Evolutionary conservation across 805 yeast genomes (phyloP).

Genomic region (Myxozyma sirexii): DNA sequence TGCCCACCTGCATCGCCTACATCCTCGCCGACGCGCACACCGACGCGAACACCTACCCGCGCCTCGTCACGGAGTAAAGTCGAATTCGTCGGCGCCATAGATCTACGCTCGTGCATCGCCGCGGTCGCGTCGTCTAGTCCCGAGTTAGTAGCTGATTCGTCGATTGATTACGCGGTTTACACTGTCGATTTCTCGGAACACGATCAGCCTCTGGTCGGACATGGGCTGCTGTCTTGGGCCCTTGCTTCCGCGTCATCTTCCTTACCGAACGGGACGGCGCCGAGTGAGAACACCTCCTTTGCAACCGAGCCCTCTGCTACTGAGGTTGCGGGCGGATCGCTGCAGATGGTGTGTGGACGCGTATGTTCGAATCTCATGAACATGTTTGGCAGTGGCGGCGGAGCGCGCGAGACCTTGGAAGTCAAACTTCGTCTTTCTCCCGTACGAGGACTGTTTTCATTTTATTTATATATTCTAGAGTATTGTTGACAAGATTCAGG

Average conservation of each 20-base stretch:
- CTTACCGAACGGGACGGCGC: neutral
- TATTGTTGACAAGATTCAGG: too few relatives aligned
- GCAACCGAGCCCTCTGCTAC: slow-evolving; percentile 7
- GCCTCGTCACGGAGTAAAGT: slow-evolving; percentile 7
- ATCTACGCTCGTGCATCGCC: slow-evolving; percentile 41
- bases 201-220: slow-evolving; percentile 46
- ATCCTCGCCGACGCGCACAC: slow-evolving; percentile 12
- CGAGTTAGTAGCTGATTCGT: slow-evolving; percentile 42
- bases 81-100: slow-evolving; percentile 41
- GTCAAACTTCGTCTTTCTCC: slow-evolving; percentile 39
- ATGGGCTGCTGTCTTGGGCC: slow-evolving; percentile 44
- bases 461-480: neutral
- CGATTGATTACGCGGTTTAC: slow-evolving; percentile 46
- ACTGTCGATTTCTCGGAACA: slow-evolving; percentile 46
- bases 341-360: slow-evolving; percentile 35
- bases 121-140: slow-evolving; percentile 44
- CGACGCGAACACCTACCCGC: slow-evolving; percentile 6
- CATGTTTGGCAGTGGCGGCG: slow-evolving; percentile 31
- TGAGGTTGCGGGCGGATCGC: neutral
- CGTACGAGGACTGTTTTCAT: slow-evolving; percentile 16
- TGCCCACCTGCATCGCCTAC: slow-evolving; percentile 24
- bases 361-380: slow-evolving; percentile 38
- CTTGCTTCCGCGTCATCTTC: slow-evolving; percentile 17
- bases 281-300: neutral
- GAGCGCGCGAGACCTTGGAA: slow-evolving; percentile 38